Base-by-base conservation (phyloP, 495 filamentous ascomycete species). In the Xylaria nigripes region DNA sequence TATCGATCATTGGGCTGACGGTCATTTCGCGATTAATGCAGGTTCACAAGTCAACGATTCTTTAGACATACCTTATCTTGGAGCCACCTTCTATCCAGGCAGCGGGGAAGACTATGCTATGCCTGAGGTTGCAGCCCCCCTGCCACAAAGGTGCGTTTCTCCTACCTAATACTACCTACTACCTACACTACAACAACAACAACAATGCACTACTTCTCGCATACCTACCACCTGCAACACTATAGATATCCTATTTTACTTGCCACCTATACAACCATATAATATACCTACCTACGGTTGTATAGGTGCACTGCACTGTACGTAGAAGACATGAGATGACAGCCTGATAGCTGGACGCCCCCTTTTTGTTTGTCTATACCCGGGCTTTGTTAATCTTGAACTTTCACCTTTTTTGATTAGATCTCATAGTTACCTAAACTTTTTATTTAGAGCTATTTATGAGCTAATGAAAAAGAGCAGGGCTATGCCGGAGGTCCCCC, bases 51-150 rank as follows among this genome's bases (percentile, higher is more conserved):
- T 47, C 56, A 57, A 73, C 68, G 62, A 77, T 64, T 59, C 75
- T 65, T 57, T 45, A 55, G 68, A 74, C 34, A 76, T 75, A 70
- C 61, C 73, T 56, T 62, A 74, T 56, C 72, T 92, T 61, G 85
- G 85, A 65, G 89, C 91, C 55, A 95, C 91, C 45, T 95, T 95
- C 74, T 86, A 87, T 70, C 91, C 93, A 60, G 89, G 91, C 65
- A 87, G 85, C 36, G 75, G 81, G 56, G 92, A 96, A 76, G 89
- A 95, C 71, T 96, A 89, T 62, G 89, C 86, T 70, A 85, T 83
- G 77, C 81, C 81, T 32, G 76, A 78, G 54, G 75, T 79, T 53
- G 53, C 76, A 46, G 75, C 75, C 58, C 92, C 92, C 54, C 76
- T 86, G 59, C 92, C 92, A 59, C 90, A 97, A 79, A 83, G 92